These are phyloP conservation scores for Kodamaea anthophila DNA, from an alignment of 1,139 yeast genomes.

Conservation along the genomic window DNA sequence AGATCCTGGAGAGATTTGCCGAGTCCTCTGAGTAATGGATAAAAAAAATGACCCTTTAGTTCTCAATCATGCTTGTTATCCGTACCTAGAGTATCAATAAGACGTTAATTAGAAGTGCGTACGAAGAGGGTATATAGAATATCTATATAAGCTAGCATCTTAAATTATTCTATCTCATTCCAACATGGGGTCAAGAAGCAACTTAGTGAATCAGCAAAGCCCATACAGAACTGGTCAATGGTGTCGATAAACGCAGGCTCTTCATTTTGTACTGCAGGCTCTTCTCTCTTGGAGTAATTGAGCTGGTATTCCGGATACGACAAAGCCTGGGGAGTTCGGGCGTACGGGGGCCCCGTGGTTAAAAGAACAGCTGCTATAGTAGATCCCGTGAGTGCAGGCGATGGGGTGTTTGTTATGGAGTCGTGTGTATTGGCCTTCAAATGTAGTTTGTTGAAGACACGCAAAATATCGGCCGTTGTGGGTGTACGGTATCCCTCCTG, in stretches of 20 bases:
- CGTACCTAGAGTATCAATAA: conserved; percentile 4
- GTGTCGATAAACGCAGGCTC: conserved; percentile 3
- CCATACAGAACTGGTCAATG: conserved; percentile 4
- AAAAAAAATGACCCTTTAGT: conserved; percentile 4
- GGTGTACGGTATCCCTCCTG: conserved; percentile 3
- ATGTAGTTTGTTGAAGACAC: conserved; percentile 2
- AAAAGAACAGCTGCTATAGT: conserved; percentile 2
- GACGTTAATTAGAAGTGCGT: neutral
- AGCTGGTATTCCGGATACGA: conserved; percentile 4
- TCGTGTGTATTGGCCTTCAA: conserved; percentile 9
- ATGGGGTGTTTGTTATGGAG: conserved; percentile 5
- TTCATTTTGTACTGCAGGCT: neutral
- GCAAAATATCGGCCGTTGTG: conserved; percentile 5
- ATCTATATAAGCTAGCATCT: too few species aligned
- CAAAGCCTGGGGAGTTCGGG: conserved; percentile 7
- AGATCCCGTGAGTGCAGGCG: conserved; percentile 3
- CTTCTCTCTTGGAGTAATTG: conserved; percentile 2
- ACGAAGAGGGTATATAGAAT: too few species aligned
- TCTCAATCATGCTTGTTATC: conserved; percentile 4
- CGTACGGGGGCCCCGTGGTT: conserved; percentile 1
- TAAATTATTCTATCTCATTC: neutral
- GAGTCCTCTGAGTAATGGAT: conserved; percentile 77
- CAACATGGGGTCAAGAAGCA: conserved; percentile 3
- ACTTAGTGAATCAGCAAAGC: conserved; percentile 2
- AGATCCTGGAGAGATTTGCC: conserved; percentile 85